Base-by-base conservation (phyloP, 2,329 filamentous ascomycete species). In the Xylaria sp. region DNA sequence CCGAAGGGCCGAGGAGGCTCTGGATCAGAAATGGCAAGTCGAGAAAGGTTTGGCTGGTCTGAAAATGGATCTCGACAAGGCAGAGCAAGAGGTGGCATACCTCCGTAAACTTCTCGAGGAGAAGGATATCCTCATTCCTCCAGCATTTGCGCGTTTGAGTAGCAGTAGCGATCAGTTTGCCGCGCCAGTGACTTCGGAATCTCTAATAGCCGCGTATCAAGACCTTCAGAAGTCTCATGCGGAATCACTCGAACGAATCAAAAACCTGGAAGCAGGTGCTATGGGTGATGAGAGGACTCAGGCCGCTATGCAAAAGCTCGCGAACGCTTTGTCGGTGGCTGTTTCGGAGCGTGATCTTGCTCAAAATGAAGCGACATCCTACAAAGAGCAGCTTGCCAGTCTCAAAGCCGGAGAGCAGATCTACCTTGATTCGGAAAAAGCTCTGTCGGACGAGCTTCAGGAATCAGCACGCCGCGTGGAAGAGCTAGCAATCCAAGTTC, bases 41-140 rank as follows among this genome's bases (percentile, higher is more conserved):
- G 94, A 97, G 78, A 96, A 96, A 78, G 92, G 92, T 17, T 81
- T 98, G 1, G 85, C 87, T 55, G 92, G 94, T 58, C 80, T 98
- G 60, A 96, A 97, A 80, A 97, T 97, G 91, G 94, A 98, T 73
- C 86, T 99, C 43, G 95, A 98, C 77, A 91, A 94, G 65, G 94
- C 95, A 25, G 92, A 97, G 76, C 91, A 95, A 75, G 95, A 99
- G 78, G 96, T 96, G 31, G 82, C 87, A 42, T 91, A 91, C n/a
- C 84, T 99, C 42, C 88, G 92, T 45, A 85, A 82, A 33, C 82
- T 98, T 25, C 84, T 98, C 19, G 82, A 89, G 64, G 92, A 96
- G 75, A 91, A 94, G 69, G 93, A 97, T 72, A 92, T 94, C 58
- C 82, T 89, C 42, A 87, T 91, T 23, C 88, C 90, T 0, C 87